Base-by-base conservation (phyloP, 768 basidiomycete genomes). In the Russula earlei region DNA sequence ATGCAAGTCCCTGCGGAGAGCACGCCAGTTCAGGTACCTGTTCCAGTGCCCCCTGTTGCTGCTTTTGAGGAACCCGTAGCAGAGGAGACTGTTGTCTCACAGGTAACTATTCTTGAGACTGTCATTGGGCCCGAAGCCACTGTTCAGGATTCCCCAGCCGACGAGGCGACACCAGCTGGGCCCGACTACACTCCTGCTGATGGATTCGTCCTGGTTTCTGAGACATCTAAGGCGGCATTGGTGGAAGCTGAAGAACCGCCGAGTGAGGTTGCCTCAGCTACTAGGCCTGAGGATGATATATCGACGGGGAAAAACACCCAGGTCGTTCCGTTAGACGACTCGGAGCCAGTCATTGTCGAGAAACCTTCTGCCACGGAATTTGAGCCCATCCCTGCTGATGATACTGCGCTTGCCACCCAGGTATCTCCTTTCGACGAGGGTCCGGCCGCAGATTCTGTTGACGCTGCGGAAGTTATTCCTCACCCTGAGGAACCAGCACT, bases 301-400 rank as follows among this genome's bases (percentile, higher is more conserved):
- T 20, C 20, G 24, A 37, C 20, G 0, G 31, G 15, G 42, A 14
- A 12, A 25, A 34, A 45, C 19, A 15, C 14, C 5, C 34, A 27
- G n/a, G 24, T 37, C 4, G 43, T 33, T 19, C 8, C 36, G 8
- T 20, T 8, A 12, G 37, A n/a, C 17, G 45, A 37, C 20, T 38
- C 36, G n/a, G 36, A 17, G 6, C 44, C 27, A 8, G n/a, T 24
- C 17, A 27, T 33, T 33, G 20, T 54, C 15, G 37, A 40, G 27
- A 44, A 24, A 31, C 19, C 36, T 14, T 12, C 44, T 31, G 8
- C 1, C 25, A 20, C 8, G 24, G 66, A 63, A 33, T 48, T 59
- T 2, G 60, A 45, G 38, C 42, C 51, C 34, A 58, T 19, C 37
- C 17, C 57, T 22, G 63, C 62, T 25, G 62, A 59, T n/a, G 65